phyloP scores from a whole-genome alignment of 1,139 yeast genomes.

The Sugiyamaella grinbergsii region DNA sequence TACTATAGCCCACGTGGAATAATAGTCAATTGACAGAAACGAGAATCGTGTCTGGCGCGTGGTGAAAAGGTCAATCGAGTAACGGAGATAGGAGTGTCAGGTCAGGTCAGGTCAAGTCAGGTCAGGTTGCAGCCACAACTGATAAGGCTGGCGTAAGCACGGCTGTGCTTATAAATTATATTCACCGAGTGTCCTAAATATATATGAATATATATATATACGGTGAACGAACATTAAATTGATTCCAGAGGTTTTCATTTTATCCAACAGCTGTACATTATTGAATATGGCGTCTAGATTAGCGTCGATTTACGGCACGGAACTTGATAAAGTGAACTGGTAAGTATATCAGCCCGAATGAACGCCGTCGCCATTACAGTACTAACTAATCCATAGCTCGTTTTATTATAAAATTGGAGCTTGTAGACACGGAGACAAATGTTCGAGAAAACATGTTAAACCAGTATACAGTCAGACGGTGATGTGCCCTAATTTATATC shows the following conservation, averaged over 20 bases:
- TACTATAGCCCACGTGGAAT: too few species aligned
- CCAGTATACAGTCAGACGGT: constrained; percentile 72
- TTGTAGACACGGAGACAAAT: constrained; percentile 89
- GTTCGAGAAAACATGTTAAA: constrained; percentile 73
- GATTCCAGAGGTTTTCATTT: too few species aligned
- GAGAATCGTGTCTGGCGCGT: too few species aligned
- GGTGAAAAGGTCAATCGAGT: neutral
- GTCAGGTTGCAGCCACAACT: neutral
- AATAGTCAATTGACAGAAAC: too few species aligned
- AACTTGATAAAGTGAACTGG: constrained; percentile 49
- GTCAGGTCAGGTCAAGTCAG: too few species aligned
- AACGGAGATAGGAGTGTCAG: neutral
- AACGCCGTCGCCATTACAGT: too few species aligned
- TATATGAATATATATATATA: neutral
- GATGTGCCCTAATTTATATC: constrained; percentile 67
- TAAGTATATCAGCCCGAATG: too few species aligned
- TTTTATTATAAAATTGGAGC: constrained; percentile 89
- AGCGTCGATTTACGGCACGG: constrained; percentile 43
- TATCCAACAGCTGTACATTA: too few species aligned
- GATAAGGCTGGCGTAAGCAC: constrained; percentile 2
- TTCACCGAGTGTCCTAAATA: neutral
- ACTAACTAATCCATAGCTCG: constrained; percentile 37
- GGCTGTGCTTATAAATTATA: constrained; percentile 13
- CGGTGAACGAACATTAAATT: too few species aligned
- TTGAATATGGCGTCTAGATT: constrained; percentile 12